Evolutionary conservation across 139 green algal genomes (phyloP).

Genomic region (Zygnema circumcarinatum): DNA sequence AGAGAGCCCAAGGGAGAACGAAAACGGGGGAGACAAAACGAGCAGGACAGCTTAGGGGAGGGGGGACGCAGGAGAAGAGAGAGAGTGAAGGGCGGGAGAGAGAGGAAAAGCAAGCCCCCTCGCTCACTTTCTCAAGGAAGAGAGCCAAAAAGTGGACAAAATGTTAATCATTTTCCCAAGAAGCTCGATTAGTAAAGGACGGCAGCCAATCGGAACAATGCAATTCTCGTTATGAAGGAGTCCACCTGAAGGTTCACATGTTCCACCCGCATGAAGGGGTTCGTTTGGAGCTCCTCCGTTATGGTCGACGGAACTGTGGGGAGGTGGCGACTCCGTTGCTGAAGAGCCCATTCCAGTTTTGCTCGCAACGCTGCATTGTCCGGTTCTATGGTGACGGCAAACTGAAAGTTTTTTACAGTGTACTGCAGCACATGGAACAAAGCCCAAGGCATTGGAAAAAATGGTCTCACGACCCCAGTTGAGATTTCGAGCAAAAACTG

Average conservation of each 20-base stretch:
- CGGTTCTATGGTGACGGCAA: slow-evolving; percentile 34
- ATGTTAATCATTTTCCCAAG: slow-evolving; percentile 9
- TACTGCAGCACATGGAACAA: slow-evolving; percentile 45
- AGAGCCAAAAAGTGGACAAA: neutral
- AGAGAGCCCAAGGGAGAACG: neutral
- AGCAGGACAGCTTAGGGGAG: too few species aligned
- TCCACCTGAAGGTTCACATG: slow-evolving; percentile 33
- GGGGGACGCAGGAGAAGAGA: neutral
- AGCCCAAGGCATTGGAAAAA: too few species aligned
- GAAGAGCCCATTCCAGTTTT: slow-evolving; percentile 48
- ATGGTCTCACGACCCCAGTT: too few species aligned
- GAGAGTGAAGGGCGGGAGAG: neutral
- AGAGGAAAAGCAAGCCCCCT: neutral
- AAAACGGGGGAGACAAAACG: neutral
- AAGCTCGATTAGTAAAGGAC: neutral
- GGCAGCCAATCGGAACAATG: neutral
- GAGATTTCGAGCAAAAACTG: too few species aligned
- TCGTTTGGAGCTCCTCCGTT: slow-evolving; percentile 52
- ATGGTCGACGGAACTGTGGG: slow-evolving; percentile 62
- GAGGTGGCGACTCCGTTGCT: slow-evolving; percentile 6
- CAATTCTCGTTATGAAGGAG: neutral
- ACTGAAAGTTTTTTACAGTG: slow-evolving; percentile 61
- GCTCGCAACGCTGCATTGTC: slow-evolving; percentile 32
- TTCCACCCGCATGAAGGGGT: slow-evolving; percentile 59
- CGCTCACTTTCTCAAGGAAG: neutral